Conservation (phyloP, 1,284 basidiomycete species). For the Ceratobasidium sp. region DNA sequence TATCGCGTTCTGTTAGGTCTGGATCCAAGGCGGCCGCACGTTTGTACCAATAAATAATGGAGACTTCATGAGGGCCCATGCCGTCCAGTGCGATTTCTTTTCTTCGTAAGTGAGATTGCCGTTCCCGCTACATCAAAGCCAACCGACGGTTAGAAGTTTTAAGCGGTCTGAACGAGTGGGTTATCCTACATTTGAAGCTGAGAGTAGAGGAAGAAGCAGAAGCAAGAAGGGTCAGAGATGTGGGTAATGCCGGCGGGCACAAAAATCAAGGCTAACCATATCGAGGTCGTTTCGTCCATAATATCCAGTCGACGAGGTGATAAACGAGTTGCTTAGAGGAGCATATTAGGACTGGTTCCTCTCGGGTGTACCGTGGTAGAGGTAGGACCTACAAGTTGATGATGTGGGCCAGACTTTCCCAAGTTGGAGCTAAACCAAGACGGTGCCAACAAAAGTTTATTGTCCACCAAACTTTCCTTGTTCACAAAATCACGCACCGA, state of each 20-base stretch:
- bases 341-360: not conserved
- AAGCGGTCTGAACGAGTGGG: not conserved
- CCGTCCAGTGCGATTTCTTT: conserved; percentile 67
- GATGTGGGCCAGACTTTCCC: conserved; percentile 54
- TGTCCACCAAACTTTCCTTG: not conserved
- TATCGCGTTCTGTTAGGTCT: not conserved
- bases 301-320: conserved; percentile 63
- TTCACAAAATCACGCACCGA: conserved; percentile 45
- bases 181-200: conserved; percentile 62
- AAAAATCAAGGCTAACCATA: conserved; percentile 54
- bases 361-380: not conserved
- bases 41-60: conserved; percentile 60
- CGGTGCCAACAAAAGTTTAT: not conserved
- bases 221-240: conserved; percentile 27
- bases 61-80: conserved; percentile 70
- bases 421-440: conserved; percentile 45
- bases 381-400: conserved; percentile 54
- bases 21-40: conserved; percentile 43
- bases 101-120: conserved; percentile 64
- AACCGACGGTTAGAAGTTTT: conserved; percentile 12
- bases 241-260: not conserved
- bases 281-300: conserved; percentile 69
- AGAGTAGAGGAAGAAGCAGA: not conserved
- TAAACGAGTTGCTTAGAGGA: conserved; percentile 54
- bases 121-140: conserved; percentile 57